phyloP scores from a whole-genome alignment of 345 rosid species.

The Rhodomyrtus tomentosa region DNA sequence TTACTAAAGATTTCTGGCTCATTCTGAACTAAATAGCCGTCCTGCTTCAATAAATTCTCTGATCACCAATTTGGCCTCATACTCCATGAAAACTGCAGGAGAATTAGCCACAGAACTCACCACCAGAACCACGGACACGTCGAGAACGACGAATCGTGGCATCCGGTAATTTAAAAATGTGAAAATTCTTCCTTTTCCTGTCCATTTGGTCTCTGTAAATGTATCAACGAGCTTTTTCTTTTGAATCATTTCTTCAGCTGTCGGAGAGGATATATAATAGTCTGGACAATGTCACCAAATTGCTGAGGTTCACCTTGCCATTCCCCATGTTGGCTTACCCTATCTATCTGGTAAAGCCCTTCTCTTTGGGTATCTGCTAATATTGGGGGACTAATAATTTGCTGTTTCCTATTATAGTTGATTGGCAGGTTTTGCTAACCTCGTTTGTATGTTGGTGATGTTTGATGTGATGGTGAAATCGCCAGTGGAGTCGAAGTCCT shows the following conservation, averaged over 20 bases:
- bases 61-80: neutral
- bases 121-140: constrained; percentile 96
- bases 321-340: constrained; percentile 93
- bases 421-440: neutral
- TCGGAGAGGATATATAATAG: constrained; percentile 56
- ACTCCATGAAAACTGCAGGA: constrained; percentile 25
- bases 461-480: neutral
- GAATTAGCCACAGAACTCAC: constrained; percentile 95
- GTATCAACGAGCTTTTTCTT: neutral
- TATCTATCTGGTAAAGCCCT: constrained; percentile 58
- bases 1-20: neutral
- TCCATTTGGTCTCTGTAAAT: neutral
- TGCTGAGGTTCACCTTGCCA: constrained; percentile 68
- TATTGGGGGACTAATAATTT: neutral
- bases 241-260: constrained; percentile 30
- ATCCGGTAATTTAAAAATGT: constrained; percentile 34
- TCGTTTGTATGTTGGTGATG: neutral
- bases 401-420: neutral
- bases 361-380: neutral
- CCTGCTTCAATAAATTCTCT: neutral
- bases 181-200: neutral
- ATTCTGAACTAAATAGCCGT: neutral
- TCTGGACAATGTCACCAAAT: constrained; percentile 31
- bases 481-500: constrained; percentile 77
- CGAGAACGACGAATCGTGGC: constrained; percentile 96